Conservation (phyloP, 106 monocot genomes). For the Apostasia ramifera region DNA sequence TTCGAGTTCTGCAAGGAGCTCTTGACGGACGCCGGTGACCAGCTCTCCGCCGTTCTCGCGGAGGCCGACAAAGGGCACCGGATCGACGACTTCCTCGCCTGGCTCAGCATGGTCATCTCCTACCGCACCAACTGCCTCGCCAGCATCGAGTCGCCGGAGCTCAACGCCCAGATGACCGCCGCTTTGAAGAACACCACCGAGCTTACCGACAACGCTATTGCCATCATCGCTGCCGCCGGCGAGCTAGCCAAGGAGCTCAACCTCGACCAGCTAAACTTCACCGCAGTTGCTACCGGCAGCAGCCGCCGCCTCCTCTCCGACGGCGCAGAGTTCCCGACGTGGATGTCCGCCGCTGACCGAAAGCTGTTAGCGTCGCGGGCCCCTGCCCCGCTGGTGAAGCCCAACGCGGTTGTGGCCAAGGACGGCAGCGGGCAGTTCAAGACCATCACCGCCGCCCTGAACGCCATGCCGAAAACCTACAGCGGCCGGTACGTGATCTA, state of each 20-base stretch:
- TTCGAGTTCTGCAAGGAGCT: conserved; percentile 20
- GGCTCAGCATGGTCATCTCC: conserved; percentile 60
- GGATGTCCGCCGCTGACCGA: conserved; percentile 28
- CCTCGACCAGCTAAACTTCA: conserved; percentile 1
- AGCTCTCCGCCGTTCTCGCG: conserved; percentile 4
- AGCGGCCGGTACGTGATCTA: conserved; percentile 36
- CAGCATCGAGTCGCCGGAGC: conserved; percentile 32
- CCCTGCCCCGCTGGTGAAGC: background rate
- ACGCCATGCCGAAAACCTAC: conserved; percentile 19
- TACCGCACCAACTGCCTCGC: conserved; percentile 66
- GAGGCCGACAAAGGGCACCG: background rate
- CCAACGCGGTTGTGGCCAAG: conserved; percentile 45
- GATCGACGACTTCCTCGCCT: conserved; percentile 35
- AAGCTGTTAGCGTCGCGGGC: conserved; percentile 25
- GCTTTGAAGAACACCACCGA: conserved; percentile 24
- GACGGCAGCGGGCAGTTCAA: conserved; percentile 57
- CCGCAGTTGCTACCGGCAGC: background rate
- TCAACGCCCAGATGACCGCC: conserved; percentile 29
- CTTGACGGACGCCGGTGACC: background rate
- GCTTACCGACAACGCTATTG: conserved; percentile 69
- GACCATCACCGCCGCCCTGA: conserved; percentile 40
- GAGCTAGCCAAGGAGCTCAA: conserved; percentile 12
- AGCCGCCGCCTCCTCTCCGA: conserved; percentile 21
- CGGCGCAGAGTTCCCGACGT: conserved; percentile 13
- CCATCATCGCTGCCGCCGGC: conserved; percentile 31